These are phyloP conservation scores for Prunella vulgaris DNA, from an alignment of 257 asterid species.

Conservation along the genomic window DNA sequence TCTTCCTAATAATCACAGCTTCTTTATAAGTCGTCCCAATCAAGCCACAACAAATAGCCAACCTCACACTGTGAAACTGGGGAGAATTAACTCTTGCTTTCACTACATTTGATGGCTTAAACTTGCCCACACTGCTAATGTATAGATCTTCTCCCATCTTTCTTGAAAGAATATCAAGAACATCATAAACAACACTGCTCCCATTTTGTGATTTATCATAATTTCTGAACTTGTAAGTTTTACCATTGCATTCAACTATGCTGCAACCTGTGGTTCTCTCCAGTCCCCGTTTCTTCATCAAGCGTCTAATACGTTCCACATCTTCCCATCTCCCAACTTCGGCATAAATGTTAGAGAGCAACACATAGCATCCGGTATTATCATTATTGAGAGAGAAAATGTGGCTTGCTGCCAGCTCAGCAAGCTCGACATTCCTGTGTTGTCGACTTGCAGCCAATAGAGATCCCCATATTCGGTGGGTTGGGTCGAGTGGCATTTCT, in stretches of 20 bases:
- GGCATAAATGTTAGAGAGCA: conserved; percentile 69
- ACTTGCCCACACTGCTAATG: conserved; percentile 13
- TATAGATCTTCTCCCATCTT: conserved; percentile 28
- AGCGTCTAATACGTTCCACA: conserved; percentile 28
- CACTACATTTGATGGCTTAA: conserved; percentile 29
- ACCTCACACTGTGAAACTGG: conserved; percentile 48
- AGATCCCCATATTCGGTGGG: conserved; percentile 67
- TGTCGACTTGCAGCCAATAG: conserved; percentile 53
- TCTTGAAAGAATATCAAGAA: conserved; percentile 39
- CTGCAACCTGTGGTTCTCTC: conserved; percentile 40
- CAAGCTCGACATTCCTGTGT: conserved; percentile 46
- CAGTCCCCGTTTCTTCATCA: conserved; percentile 48
- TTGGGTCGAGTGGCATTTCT: conserved; percentile 52
- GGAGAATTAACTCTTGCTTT: conserved; percentile 26
- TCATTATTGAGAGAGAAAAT: conserved; percentile 39
- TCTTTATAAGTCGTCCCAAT: conserved; percentile 41
- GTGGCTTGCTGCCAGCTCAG: conserved; percentile 45
- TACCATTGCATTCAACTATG: conserved; percentile 36
- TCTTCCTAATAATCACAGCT: conserved; percentile 52
- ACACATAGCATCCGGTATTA: conserved; percentile 51
- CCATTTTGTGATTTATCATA: conserved; percentile 33
- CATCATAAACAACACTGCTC: conserved; percentile 29
- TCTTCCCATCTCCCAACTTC: conserved; percentile 58
- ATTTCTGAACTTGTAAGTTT: conserved; percentile 38
- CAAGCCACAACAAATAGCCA: conserved; percentile 60